Base-by-base conservation (phyloP, 2,329 filamentous ascomycete genomes). In the Pleurostoma richardsiae region DNA sequence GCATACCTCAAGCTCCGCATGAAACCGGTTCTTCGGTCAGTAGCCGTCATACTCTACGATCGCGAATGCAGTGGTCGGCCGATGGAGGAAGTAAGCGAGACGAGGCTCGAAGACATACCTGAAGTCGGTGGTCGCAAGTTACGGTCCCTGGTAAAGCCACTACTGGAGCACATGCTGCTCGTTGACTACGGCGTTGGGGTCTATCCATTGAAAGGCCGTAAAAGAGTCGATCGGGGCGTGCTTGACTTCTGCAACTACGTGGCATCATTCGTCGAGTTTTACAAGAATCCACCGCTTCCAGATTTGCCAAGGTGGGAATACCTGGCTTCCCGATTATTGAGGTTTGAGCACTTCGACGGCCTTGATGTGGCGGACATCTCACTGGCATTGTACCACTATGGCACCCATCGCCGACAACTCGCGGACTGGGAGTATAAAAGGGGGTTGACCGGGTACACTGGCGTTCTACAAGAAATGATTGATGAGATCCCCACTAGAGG, bases 391-490 rank as follows among this genome's bases (percentile, higher is more conserved):
- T 49, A 55, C 30, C 46, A 47, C n/a, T 55, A 49, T 42, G 27
- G 41, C 29, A 43, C 49, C 6, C 43, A 33, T 2, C 49, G 45
- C 10, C 39, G 31, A 19, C 27, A 45, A 3, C 43, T 52, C 36
- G 38, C 5, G 11, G n/a, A 7, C 10, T 10, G 33, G 6, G 30
- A 42, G 3, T 41, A 39, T 10, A 41, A 40, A 3, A 7, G 28
- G 27, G 46, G 44, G 0, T 19, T 41, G 31, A 53, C 51, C 3
- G 52, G 49, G 26, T 53, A 56, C 39, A 50, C 42, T 3, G 52
- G 54, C 2, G 44, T 54, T 8, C 26, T 54, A 2, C 39, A 51
- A n/a, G 50, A 52, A 44, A 50, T 56, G 33, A 40, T 54, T n/a
- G 41, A 27, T 26, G 50, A 56, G 31, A 39, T 54, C 10, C 44